Evolutionary conservation across 2,329 filamentous ascomycete genomes (phyloP), one percentile per base, ranked within the genome.

Genomic region (Corinectria fuckeliana): DNA sequence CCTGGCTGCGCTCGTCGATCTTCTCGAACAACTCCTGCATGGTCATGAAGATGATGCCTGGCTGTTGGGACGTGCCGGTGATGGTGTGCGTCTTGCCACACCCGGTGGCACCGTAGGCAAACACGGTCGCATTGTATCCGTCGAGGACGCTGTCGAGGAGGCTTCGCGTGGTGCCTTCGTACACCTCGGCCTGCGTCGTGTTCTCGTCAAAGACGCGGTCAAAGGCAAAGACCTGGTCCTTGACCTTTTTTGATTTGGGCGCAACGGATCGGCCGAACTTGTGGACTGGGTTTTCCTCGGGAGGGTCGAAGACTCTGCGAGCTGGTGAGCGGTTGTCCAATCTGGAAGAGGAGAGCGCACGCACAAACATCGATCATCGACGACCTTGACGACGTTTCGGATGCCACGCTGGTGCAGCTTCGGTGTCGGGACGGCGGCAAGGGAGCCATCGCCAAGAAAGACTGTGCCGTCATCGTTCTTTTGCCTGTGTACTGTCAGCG

Each of bases 61-160:
- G 95, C 72, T 96, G 91, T 74, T 96, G 91, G 2, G 92, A 80
- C 0, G 94, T 97, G 66, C 95, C 95, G 3, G 90, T 92, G 71
- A 99, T 99, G 9, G 95, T 99, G 76, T 99, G 95, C 21, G 95
- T 99, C 80, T 99, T 99, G 76, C 95, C 95, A 76, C 95, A 99
- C 36, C 95, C 95, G 1, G 95, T 99, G 36, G 95, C 95, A 68
- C 95, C 95, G 76, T 99, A 99, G 49, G 95, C 95, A 75, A 99
- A 99, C 4, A 99, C 95, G 0, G 95, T 99, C 47, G 95, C 95
- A 81, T 99, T 99, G 82, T 97, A 99, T 66, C 95, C 95, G 68
- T 99, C 93, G 58, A 99, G 83, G 14, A 99, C 93, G 73, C 90
- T 97, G 75, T 98, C 94, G 61, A 99, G 85, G n/a, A 99, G 85